Conservation (phyloP, 768 basidiomycete genomes). For the Boletus subcaerulescens region DNA sequence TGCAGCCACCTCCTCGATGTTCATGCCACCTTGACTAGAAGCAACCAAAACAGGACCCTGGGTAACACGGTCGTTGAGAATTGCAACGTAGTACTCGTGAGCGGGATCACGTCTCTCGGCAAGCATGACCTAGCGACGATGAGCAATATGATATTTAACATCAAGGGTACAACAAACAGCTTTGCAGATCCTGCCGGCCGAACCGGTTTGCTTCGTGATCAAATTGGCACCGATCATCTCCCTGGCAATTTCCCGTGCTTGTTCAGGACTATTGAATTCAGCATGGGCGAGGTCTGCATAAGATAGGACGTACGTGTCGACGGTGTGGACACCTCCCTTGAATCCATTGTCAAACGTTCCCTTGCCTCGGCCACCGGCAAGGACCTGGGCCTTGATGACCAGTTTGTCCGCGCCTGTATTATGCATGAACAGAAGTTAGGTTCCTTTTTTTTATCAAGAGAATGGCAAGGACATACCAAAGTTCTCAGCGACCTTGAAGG, state of each 20-base stretch:
- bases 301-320: constrained; percentile 60
- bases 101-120: constrained; percentile 90
- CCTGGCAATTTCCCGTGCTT: constrained; percentile 81
- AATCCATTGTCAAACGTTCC: constrained; percentile 95
- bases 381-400: constrained; percentile 98
- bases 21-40: constrained; percentile 97
- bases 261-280: constrained; percentile 58
- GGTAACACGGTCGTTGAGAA: constrained; percentile 89
- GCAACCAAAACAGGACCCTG: constrained; percentile 91
- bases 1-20: constrained; percentile 98
- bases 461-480: constrained; percentile 57
- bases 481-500: constrained; percentile 81
- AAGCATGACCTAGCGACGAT: constrained; percentile 81
- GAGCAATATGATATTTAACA: constrained; percentile 5
- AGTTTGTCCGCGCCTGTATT: constrained; percentile 65
- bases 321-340: constrained; percentile 95
- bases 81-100: constrained; percentile 97
- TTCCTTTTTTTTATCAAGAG: not conserved
- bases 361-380: constrained; percentile 98
- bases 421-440: not conserved
- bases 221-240: constrained; percentile 95
- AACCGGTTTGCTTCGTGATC: constrained; percentile 99
- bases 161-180: constrained; percentile 54
- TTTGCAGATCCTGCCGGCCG: constrained; percentile 89
- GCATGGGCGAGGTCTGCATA: not conserved